Base-by-base conservation (phyloP, 2,329 filamentous ascomycete species). In the Rutstroemia sydowiana region DNA sequence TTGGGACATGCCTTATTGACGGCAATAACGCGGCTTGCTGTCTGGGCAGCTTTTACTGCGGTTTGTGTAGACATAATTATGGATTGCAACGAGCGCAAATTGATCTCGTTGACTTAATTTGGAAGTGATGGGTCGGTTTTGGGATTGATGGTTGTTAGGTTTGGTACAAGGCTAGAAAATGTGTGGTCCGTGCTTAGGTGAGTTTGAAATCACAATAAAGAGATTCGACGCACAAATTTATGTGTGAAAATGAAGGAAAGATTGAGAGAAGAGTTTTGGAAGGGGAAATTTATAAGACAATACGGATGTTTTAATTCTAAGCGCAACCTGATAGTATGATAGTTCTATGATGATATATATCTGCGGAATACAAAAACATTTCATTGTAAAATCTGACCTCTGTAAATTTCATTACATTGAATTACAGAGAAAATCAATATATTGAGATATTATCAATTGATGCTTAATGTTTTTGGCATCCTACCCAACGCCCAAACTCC, bases 11-110 rank as follows among this genome's bases (percentile, higher is more conserved):
- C 83, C 74, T 82, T 78, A 61, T 73, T 71, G 60, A 87, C 72
- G 63, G 72, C 73, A 52, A 84, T 69, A 53, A 77, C 73, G 61
- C 74, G 73, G 58, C 75, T 74, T 52, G 72, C 75, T 62, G 74
- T 74, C 66, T 81, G 81, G 51, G 74, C 73, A 65, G 72, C 77
- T 71, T 82, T 81, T 61, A 78, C 77, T 63, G 78, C 79, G 28
- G 59, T 56, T 50, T 62, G 57, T 20, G 65, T 65, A 40, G 65
- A 65, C 81, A 84, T 84, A 18, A 23, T 59, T 55, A 57, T 53
- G 43, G 26, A 31, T 48, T 36, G 52, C 55, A 57, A 50, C 49
- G 49, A 57, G 53, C 45, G 53, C 48, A 46, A 54, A 64, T 64
- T 63, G 59, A 56, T 56, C 49, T 57, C 37, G 58, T 57, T 59